Evolutionary conservation across 2,329 filamentous ascomycete species (phyloP), one percentile per base, ranked within the genome.

Genomic region (Venturiaceae sp.): DNA sequence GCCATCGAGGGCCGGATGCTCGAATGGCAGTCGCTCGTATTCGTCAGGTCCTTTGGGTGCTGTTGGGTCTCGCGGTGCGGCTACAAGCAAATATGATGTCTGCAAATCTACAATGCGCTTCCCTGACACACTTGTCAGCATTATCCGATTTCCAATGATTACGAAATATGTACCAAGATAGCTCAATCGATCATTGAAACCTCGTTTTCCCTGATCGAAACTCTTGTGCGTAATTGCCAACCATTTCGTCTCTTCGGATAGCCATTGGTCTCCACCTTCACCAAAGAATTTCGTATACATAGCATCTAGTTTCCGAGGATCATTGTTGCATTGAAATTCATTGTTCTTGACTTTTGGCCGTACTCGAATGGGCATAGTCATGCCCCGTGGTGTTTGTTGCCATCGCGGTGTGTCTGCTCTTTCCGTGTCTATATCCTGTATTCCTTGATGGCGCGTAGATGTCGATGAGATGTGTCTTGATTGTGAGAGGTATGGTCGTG

Each of bases 201-300:
- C 92, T 78, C 92, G 86, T 68, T 90, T 81, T 56, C 92, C 94
- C 69, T 97, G 91, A 70, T 99, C 92, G 69, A 96, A 97, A 74
- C 91, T 96, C 82, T 97, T 97, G 74, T 97, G 94, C 64, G 94
- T 99, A 58, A 99, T 83, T 32, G 92, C 92, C 67, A 97, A 77
- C 94, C 94, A 99, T 76, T 96, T 97, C 62, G 94, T 80, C 75
- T 99, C 92, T 16, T 96, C 92, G 1, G 87, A 85, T 60, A 99
- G 78, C 70, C 94, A 71, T 65, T 81, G 82, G 64, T 88, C 83
- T 59, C 88, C 89, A 50, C 81, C 84, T 52, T 77, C 78, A 5
- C 92, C 92, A 58, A 97, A 75, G 64, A 97, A 81, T 57, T 79
- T 79, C 64, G 82, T 79, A 72, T 96, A 95, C 72, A 90, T 87